Conservation (phyloP, 2,329 filamentous ascomycete species). For the Tolypocladium ophioglossoides region DNA sequence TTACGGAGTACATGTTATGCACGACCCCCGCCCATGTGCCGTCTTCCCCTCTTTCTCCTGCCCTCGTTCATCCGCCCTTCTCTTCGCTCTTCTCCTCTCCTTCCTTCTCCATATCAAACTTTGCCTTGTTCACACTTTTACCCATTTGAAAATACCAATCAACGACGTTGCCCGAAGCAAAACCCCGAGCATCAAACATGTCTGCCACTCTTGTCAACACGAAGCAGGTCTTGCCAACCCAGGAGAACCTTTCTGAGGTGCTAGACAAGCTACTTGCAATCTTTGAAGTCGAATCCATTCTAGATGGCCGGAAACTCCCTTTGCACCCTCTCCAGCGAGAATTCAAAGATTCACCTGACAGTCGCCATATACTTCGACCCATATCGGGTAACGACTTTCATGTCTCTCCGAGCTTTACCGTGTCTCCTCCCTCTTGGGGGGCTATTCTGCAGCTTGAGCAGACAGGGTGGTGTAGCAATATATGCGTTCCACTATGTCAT, state of each 20-base stretch:
- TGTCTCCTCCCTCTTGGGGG: background rate
- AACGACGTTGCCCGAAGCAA: background rate
- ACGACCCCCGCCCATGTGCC: background rate
- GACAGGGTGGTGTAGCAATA: background rate
- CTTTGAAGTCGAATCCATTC: background rate
- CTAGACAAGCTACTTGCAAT: background rate
- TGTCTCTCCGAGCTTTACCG: background rate
- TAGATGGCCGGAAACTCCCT: background rate
- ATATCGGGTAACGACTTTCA: background rate
- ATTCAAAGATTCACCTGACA: too few relatives aligned
- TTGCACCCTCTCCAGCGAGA: background rate
- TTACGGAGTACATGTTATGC: background rate
- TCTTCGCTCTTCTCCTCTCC: too few relatives aligned
- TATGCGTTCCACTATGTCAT: background rate
- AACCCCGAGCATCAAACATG: background rate
- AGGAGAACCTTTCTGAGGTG: background rate
- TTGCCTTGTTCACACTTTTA: background rate
- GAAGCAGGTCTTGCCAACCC: background rate
- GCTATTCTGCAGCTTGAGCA: background rate
- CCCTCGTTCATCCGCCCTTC: background rate
- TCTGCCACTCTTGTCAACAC: background rate
- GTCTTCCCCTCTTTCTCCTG: background rate
- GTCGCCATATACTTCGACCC: background rate
- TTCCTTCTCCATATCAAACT: background rate
- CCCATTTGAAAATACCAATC: background rate